Evolutionary conservation across 805 yeast species (phyloP), one percentile per base, ranked within the genome.

Genomic region (Starmerella bombicola): DNA sequence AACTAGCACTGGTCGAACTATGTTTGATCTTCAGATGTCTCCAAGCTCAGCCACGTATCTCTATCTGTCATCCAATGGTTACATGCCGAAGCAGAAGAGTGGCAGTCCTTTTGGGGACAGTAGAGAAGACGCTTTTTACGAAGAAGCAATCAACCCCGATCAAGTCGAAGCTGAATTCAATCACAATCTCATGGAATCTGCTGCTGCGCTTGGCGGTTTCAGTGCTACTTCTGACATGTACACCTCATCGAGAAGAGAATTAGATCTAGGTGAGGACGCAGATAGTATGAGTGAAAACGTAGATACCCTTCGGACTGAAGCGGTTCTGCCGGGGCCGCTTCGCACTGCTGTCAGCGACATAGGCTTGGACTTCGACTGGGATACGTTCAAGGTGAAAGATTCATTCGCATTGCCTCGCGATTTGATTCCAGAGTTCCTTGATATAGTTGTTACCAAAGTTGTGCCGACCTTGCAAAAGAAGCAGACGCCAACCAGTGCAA

Each of bases 401-500:
- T 58, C 62, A 57, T 61, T 63, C 53, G 66, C 58, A 16, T 57
- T 66, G 40, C 53, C 56, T 9, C 59, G 58, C 5, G 53, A 51
- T 18, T 60, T 60, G 16, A 55, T 65, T 13, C 66, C 67, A 3
- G 47, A 45, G 37, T 56, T 66, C 33, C 52, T 66, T 25, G 65
- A 65, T 37, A 36, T 56, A 23, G 62, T 62, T 4, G 55, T 66
- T 22, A 46, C 61, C 6, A 49, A 59, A 13, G 49, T 59, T 47
- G 50, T 46, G 40, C 68, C 69, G 2, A 57, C 58, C 31, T 49
- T 69, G 22, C 52, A 59, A 18, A 54, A 52, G 20, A 42, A 49
- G 12, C 65, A 63, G 48, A 54, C 55, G 42, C 67, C 69, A 1
- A 54, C 57, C 10, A 65, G 70, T 1, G 70, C 70, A 4, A 65